Base-by-base conservation (phyloP, 495 filamentous ascomycete genomes). In the Xylaria intraflava region DNA sequence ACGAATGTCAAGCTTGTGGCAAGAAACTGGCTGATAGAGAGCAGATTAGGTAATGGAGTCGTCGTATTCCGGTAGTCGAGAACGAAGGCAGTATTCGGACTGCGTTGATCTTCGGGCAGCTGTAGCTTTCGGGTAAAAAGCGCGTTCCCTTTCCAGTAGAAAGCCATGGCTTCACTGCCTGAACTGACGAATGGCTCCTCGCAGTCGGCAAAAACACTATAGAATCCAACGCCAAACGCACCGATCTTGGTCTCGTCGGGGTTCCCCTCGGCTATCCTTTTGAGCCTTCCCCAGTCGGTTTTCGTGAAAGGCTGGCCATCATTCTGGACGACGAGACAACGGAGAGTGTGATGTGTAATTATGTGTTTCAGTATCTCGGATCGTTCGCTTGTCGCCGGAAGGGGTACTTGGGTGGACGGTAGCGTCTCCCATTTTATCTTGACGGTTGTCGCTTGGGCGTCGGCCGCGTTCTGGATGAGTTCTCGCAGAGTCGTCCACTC, bases 171-270 rank as follows among this genome's bases (percentile, higher is more conserved):
- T 63, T 93, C 81, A 46, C 79, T 80, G 2, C 93, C 94, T 0
- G 92, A 96, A 41, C 86, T 89, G 47, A 97, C 85, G 66, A 97
- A 96, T 4, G 94, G 94, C 61, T 96, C 89, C 65, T 99, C 94
- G 64, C 90, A 96, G 64, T 97, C 93, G 56, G 93, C 87, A 69
- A 99, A 99, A 30, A 97, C 93, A 67, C 88, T 93, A 74, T 99
- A 99, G 69, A 99, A 97, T 2, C 94, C 94, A 33, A 99, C 94
- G 42, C 94, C 94, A 66, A 97, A 99, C 4, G 94, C 94, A 17
- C 94, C 94, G 61, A 99, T 97, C 73, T 99, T 97, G 3, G 89
- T 95, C 68, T 97, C 94, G 66, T 97, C 92, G 0, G 94, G 94
- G 63, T 99, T 99, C 11, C 94, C 94, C 69, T 97, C 92, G 12